Base-by-base conservation (phyloP, 108 stramenopile genomes). In the Skeletonema costatum region DNA sequence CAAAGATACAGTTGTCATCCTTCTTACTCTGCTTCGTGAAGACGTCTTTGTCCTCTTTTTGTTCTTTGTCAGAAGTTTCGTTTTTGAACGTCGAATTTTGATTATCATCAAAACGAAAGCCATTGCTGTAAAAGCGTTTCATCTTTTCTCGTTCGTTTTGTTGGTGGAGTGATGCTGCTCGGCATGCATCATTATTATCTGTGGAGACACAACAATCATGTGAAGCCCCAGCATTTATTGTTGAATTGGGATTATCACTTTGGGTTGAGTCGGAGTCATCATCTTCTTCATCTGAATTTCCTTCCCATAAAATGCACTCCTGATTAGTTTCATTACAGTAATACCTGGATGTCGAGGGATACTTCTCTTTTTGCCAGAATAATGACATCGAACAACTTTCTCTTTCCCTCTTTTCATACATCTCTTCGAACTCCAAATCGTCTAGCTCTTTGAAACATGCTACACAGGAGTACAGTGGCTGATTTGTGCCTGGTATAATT, bases 121-220 rank as follows among this genome's bases (percentile, higher is more conserved):
- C 76, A 58, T 77, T 77, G 4, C 13, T 16, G 50, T 77, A 77
- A 70, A 77, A 77, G 31, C 76, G n/a, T 46, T 69, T 44, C 59
- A 68, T 60, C 68, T 42, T 63, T 17, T 69, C 56, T 56, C 51
- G 68, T 56, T 58, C 38, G 19, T 36, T 3, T 19, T 36, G 44
- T 41, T 25, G 61, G 33, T 51, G 36, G 2, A 32, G 29, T 64
- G 63, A 60, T 31, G 38, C 33, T 41, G 29, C 30, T 30, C 33
- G 68, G 25, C 5, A 33, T 60, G 33, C 51, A 58, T 39, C 67
- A 66, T 41, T 41, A 39, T 48, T 68, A 12, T 65, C 36, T 8
- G 36, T 51, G 33, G 17, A 14, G 30, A 56, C 36, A 36, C 16
- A 46, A n/a, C 38, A 21, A 32, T 44, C 21, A 25, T 13, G 2